Percentiles rank a stretch among this genome's conserved stretches.
These are phyloP conservation scores for Phytophthora agathidicida DNA, from an alignment of 352 stramenopile species.

Conservation along the genomic window DNA sequence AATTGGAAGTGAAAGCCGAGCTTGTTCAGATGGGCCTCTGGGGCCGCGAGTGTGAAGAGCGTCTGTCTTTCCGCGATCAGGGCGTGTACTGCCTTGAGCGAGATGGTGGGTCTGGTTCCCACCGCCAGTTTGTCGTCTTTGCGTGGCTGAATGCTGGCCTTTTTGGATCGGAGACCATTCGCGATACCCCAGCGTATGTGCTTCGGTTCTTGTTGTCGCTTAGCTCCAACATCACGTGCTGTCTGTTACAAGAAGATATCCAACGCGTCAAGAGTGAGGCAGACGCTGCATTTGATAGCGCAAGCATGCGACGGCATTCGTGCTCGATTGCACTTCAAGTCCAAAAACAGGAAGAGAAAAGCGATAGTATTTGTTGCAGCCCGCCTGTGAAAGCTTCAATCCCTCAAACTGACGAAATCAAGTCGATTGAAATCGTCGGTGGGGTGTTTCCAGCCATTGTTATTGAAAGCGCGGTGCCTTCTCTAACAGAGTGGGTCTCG, in stretches of 20 bases:
- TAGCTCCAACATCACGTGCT: slow-evolving; percentile 31
- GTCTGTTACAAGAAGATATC: slow-evolving; percentile 24
- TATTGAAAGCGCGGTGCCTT: slow-evolving; percentile 18
- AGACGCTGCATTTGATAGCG: neutral
- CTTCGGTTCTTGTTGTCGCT: slow-evolving; percentile 47
- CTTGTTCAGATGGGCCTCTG: slow-evolving; percentile 44
- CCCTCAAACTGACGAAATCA: neutral
- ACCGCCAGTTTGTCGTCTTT: slow-evolving; percentile 51
- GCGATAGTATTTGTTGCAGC: slow-evolving; percentile 37
- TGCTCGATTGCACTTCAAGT: slow-evolving; percentile 43
- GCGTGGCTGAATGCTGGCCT: slow-evolving; percentile 44
- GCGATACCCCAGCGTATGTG: slow-evolving; percentile 65
- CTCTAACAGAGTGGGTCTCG: slow-evolving; percentile 10
- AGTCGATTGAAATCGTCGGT: slow-evolving; percentile 14
- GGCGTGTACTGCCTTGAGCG: slow-evolving; percentile 55
- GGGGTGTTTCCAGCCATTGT: slow-evolving; percentile 14
- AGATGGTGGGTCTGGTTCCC: neutral
- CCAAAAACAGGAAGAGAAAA: slow-evolving; percentile 46
- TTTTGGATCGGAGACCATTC: slow-evolving; percentile 44
- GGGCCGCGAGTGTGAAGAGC: slow-evolving; percentile 32
- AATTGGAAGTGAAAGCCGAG: slow-evolving; percentile 51
- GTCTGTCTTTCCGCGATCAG: slow-evolving; percentile 39
- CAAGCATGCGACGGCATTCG: slow-evolving; percentile 21
- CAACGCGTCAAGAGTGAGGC: slow-evolving; percentile 18
- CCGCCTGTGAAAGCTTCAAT: neutral